phyloP scores from a whole-genome alignment of 108 stramenopile species.

The Fragilaria crotonensis region DNA sequence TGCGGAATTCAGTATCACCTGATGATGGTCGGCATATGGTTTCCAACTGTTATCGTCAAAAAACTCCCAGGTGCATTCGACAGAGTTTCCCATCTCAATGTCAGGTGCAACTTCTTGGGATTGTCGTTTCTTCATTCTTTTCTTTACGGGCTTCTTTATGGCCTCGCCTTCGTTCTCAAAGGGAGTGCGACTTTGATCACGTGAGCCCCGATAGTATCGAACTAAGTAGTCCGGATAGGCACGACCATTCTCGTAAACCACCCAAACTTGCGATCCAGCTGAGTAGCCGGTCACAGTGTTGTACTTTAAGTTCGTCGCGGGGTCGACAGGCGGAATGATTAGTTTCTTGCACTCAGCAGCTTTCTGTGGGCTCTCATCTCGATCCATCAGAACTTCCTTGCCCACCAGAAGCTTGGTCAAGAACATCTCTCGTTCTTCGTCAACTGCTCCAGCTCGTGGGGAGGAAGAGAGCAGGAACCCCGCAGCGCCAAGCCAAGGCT shows the following conservation, averaged over 20 bases:
- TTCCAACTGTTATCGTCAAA: not conserved
- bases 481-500: not conserved
- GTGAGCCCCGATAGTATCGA: not conserved
- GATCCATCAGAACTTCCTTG: not conserved
- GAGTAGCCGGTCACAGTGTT: not conserved
- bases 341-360: not conserved
- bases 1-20: not conserved
- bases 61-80: not conserved
- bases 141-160: not conserved
- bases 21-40: not conserved
- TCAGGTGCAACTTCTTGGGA: not conserved
- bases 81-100: not conserved
- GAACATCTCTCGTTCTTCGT: conserved; percentile 1
- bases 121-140: not conserved
- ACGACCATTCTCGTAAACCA: conserved; percentile 10
- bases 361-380: not conserved
- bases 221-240: conserved; percentile 5
- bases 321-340: not conserved
- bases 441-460: not conserved
- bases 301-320: not conserved
- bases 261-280: not conserved
- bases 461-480: not conserved
- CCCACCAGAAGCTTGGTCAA: conserved; percentile 5
- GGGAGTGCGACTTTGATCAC: not conserved
- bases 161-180: not conserved